Conservation (phyloP, 345 rosid genomes). For the Populus deltoides region DNA sequence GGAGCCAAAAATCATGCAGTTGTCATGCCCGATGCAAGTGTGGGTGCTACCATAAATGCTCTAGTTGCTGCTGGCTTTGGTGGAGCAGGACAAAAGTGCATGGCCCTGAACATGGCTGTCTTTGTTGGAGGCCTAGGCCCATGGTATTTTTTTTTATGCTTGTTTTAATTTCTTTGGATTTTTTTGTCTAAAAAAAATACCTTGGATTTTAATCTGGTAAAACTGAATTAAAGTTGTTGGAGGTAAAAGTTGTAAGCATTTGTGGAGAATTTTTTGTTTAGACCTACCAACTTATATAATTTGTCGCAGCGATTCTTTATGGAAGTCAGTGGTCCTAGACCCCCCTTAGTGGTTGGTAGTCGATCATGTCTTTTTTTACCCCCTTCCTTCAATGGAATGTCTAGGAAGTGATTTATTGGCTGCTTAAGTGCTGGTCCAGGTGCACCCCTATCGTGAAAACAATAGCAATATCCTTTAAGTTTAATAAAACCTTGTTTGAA, state of each 20-base stretch:
- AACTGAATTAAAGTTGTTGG: not conserved
- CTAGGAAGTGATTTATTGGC: too few relatives aligned
- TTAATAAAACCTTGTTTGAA: too few relatives aligned
- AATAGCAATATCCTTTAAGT: too few relatives aligned
- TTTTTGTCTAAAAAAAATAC: not conserved
- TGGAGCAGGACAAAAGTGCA: conserved; percentile 60
- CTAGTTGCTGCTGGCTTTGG: conserved; percentile 62
- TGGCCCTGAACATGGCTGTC: conserved; percentile 42
- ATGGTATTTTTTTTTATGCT: conserved; percentile 36
- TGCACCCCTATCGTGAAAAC: too few relatives aligned
- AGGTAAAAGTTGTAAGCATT: conserved; percentile 3
- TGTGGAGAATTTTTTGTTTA: not conserved
- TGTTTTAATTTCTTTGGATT: not conserved
- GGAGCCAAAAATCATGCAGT: conserved; percentile 55
- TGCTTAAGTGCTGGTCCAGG: too few relatives aligned
- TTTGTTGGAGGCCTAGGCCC: conserved; percentile 52
- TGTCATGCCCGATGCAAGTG: conserved; percentile 66
- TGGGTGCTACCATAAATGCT: conserved; percentile 54
- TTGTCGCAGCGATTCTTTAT: not conserved
- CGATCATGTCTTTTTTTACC: not conserved
- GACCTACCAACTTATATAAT: not conserved
- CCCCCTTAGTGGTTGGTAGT: not conserved
- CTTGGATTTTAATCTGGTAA: not conserved
- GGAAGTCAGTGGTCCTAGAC: not conserved
- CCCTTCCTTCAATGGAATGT: not conserved